Evolutionary conservation across 371 early-diverging fungal species (phyloP), one percentile per base, ranked within the genome.

Genomic region (Lichtheimia hyalospora): DNA sequence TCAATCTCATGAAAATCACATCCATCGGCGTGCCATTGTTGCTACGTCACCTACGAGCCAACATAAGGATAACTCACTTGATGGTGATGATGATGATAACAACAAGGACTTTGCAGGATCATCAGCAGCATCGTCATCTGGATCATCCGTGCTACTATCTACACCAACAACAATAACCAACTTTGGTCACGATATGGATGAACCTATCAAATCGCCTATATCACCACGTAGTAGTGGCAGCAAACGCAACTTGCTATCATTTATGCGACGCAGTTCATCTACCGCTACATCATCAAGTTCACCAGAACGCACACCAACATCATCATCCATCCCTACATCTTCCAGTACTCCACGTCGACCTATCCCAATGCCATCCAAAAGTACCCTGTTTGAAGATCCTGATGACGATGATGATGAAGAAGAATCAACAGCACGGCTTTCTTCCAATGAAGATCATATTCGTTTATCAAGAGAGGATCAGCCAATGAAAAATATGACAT

Each of bases 311-410:
- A 52, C 62, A 2, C 56, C 62, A 34, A 52, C 69, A 8, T 8
- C 34, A 34, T 34, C 34, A 34, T 34, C 34, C 8, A 34, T 34
- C 10, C 21, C 58, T 44, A 25, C 54, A 43, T 41, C 46, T 15
- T 34, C 46, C 15, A 49, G n/a, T 16, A 13, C 7, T 44, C 55
- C 43, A 34, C 49, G 65, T 28, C 56, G 48, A 10, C 52, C 58
- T 3, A 71, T 77, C 23, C 74, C 67, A 13, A 54, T 71, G 39
- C 67, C 72, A 3, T 67, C 71, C 0, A 54, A 68, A 5, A 69
- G 71, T 48, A 77, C 74, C 0, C 46, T 77, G 10, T 77, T 77
- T 54, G 74, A 74, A 55, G 77, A 77, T 51, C 77, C 77, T 15
- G 77, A 77, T 49, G 71, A 70, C 10, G 34, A 34, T 34, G 49